These are phyloP conservation scores for Penicillium verhagenii DNA, from an alignment of 495 filamentous ascomycete species.

Conservation along the genomic window DNA sequence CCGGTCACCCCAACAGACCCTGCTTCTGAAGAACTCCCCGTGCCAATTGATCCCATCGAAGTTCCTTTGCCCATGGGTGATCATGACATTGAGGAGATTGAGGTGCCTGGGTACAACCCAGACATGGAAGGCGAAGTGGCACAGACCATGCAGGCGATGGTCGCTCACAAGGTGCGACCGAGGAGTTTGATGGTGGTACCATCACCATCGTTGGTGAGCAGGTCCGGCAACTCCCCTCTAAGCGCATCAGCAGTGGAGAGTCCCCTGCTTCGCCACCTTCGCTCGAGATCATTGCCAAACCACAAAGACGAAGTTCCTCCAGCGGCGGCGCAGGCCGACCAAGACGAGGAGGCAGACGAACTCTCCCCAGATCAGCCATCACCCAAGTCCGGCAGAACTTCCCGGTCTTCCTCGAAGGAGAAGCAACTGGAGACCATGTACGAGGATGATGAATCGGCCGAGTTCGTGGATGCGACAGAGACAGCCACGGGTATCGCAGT, in stretches of 20 bases:
- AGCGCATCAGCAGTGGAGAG: constrained; percentile 26
- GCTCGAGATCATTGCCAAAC: constrained; percentile 55
- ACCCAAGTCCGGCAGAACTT: constrained; percentile 12
- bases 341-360: not conserved
- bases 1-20: constrained; percentile 25
- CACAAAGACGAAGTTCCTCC: constrained; percentile 20
- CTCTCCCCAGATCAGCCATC: constrained; percentile 19
- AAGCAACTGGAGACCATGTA: constrained; percentile 45
- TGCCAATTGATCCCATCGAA: constrained; percentile 46
- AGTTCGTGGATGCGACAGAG: constrained; percentile 29
- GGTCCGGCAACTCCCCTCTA: constrained; percentile 36
- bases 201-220: constrained; percentile 32
- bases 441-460: constrained; percentile 38
- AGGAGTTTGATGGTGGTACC: constrained; percentile 61
- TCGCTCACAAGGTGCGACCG: constrained; percentile 54
- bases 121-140: constrained; percentile 59
- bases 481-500: constrained; percentile 21
- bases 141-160: constrained; percentile 48
- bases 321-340: constrained; percentile 13
- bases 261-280: constrained; percentile 40
- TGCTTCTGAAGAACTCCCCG: constrained; percentile 9
- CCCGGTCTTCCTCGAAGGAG: constrained; percentile 28
- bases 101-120: constrained; percentile 60
- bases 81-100: constrained; percentile 72
- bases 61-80: constrained; percentile 66